These are phyloP conservation scores for Paecilomyces formosus DNA, from an alignment of 2,329 filamentous ascomycete genomes.

Conservation along the genomic window DNA sequence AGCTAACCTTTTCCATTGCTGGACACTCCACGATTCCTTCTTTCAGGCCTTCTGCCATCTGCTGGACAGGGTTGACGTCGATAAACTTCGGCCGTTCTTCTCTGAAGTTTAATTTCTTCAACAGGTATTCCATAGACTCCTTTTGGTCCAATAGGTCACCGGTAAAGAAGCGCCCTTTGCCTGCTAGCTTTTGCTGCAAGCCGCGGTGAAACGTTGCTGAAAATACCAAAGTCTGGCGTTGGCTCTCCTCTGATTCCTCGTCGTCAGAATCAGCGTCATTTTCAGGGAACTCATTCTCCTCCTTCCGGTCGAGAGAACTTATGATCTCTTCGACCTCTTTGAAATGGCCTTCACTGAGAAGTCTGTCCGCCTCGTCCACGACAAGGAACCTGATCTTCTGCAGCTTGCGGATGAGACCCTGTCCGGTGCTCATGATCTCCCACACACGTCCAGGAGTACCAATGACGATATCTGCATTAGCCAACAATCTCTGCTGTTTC, in stretches of 20 bases:
- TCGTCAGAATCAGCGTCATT: conserved; percentile 31
- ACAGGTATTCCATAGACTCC: conserved; percentile 85
- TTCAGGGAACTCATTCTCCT: conserved; percentile 29
- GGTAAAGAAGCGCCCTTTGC: conserved; percentile 56
- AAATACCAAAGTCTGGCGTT: conserved; percentile 85
- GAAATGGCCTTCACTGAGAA: conserved; percentile 89
- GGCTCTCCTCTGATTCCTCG: conserved; percentile 31
- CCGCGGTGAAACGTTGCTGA: conserved; percentile 92
- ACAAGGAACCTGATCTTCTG: conserved; percentile 74
- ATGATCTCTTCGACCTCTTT: conserved; percentile 89
- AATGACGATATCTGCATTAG: conserved; percentile 83
- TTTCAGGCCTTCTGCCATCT: conserved; percentile 78
- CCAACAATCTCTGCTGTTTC: conserved; percentile 82
- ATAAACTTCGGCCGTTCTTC: conserved; percentile 81
- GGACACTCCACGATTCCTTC: conserved; percentile 90
- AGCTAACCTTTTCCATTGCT: conserved; percentile 76
- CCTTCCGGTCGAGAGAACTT: conserved; percentile 63
- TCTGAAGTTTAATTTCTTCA: conserved; percentile 82
- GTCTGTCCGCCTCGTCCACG: conserved; percentile 86
- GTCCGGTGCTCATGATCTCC: conserved; percentile 79
- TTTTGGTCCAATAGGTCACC: conserved; percentile 61
- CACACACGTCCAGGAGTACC: conserved; percentile 87
- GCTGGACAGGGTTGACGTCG: conserved; percentile 79
- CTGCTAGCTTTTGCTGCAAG: conserved; percentile 81
- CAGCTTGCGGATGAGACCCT: conserved; percentile 61